Evolutionary conservation across 2,329 filamentous ascomycete species (phyloP).

Genomic region (Torrubiellomyces zombiae): DNA sequence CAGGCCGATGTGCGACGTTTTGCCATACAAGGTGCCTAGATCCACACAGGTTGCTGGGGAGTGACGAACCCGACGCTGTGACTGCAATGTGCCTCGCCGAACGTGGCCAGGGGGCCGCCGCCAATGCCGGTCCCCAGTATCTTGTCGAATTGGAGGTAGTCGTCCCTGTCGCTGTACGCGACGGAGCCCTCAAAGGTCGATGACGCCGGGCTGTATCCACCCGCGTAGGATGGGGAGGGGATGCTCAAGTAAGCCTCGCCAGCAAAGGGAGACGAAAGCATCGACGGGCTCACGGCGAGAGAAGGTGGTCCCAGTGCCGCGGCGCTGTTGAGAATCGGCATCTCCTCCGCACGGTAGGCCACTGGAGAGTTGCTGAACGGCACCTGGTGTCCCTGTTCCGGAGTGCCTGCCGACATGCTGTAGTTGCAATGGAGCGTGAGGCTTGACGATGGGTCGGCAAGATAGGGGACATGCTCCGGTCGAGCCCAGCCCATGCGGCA

Average conservation of each 20-base stretch:
- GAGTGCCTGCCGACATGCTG: conserved; percentile 15
- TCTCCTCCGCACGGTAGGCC: conserved; percentile 47
- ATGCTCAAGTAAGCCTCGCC: conserved; percentile 43
- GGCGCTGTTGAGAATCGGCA: conserved; percentile 36
- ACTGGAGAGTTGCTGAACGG: conserved; percentile 42
- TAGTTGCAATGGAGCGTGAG: conserved; percentile 32
- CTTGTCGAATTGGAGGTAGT: no score
- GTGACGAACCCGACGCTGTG: conserved; percentile 41
- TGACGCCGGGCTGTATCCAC: conserved; percentile 44
- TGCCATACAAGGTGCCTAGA: conserved; percentile 26
- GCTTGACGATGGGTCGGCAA: no score
- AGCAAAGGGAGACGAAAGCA: conserved; percentile 37
- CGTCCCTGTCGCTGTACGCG: conserved; percentile 45
- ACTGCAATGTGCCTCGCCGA: conserved; percentile 24
- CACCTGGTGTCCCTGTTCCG: conserved; percentile 22
- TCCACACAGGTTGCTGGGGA: conserved; percentile 46
- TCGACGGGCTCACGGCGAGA: conserved; percentile 35
- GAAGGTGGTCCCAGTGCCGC: conserved; percentile 23
- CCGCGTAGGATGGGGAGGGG: conserved; percentile 42
- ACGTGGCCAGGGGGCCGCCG: conserved; percentile 28
- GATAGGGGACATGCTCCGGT: conserved; percentile 34
- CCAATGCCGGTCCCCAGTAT: no score
- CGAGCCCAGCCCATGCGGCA: conserved; percentile 51
- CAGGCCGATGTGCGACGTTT: conserved; percentile 19
- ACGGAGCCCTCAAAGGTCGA: conserved; percentile 47